Percentiles rank a stretch among this genome's conserved stretches.
Conservation (phyloP, 805 yeast genomes). For the Komagataella pastoris region DNA sequence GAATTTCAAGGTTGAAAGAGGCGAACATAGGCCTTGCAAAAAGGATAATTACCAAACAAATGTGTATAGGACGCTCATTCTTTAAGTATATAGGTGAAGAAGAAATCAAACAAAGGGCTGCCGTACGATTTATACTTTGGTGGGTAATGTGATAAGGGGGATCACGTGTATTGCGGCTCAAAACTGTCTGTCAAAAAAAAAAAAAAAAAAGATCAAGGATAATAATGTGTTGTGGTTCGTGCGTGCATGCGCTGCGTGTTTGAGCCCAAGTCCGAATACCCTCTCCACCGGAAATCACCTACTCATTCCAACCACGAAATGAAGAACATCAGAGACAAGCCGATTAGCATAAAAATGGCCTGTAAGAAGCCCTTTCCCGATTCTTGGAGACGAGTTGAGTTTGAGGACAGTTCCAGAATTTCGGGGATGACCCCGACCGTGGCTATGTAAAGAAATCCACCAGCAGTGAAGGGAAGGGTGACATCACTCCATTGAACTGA, state of each 20-base stretch:
- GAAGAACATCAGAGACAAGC: conserved; percentile 43
- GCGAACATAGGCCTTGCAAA: not conserved
- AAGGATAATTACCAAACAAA: conserved; percentile 7
- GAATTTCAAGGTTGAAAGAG: not conserved
- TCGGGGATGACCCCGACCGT: conserved; percentile 70
- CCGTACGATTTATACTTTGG: not conserved
- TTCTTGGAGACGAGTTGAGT: conserved; percentile 17
- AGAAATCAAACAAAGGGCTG: not conserved
- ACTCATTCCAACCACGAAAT: conserved; percentile 32
- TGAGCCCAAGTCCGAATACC: not conserved
- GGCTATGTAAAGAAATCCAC: conserved; percentile 64
- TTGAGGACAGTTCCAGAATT: conserved; percentile 30
- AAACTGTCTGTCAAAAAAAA: not conserved
- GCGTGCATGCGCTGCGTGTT: not conserved
- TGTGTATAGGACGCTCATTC: conserved; percentile 4
- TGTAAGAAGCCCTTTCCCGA: not conserved
- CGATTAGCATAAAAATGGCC: conserved; percentile 29
- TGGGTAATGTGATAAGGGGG: not conserved
- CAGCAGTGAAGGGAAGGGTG: conserved; percentile 62
- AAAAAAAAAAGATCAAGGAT: too few relatives aligned
- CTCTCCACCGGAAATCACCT: not conserved
- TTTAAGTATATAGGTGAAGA: not conserved
- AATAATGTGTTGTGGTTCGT: not conserved
- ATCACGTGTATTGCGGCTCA: not conserved
- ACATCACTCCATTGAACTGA: conserved; percentile 34